Conservation (phyloP, 2,329 filamentous ascomycete genomes). For the Aspergillus sp. region DNA sequence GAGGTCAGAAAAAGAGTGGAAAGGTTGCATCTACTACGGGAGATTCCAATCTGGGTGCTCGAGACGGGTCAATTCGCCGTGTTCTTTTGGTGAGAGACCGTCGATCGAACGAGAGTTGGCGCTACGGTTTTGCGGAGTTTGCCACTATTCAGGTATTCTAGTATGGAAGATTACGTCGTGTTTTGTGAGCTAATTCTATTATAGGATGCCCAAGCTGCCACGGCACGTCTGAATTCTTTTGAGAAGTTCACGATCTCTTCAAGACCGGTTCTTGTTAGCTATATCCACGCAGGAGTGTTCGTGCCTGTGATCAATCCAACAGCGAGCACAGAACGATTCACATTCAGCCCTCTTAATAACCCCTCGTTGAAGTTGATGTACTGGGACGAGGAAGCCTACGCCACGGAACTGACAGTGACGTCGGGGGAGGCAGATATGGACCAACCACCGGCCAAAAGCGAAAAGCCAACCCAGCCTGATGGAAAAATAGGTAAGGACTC, state of each 20-base stretch:
- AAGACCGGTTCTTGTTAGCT: slow-evolving; percentile 67
- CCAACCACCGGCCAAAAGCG: slow-evolving; percentile 21
- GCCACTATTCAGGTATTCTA: slow-evolving; percentile 60
- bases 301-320: slow-evolving; percentile 67
- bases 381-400: slow-evolving; percentile 73
- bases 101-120: slow-evolving; percentile 69
- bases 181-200: not conserved
- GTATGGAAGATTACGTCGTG: not conserved
- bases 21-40: slow-evolving; percentile 58
- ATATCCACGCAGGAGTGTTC: slow-evolving; percentile 83
- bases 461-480: slow-evolving; percentile 19
- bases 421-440: slow-evolving; percentile 45
- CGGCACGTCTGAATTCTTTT: slow-evolving; percentile 69
- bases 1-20: slow-evolving; percentile 45
- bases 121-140: slow-evolving; percentile 84
- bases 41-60: slow-evolving; percentile 66
- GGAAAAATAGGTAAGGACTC: slow-evolving; percentile 38
- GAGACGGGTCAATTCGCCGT: slow-evolving; percentile 70
- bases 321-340: slow-evolving; percentile 60
- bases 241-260: slow-evolving; percentile 77
- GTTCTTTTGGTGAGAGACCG: slow-evolving; percentile 75
- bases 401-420: slow-evolving; percentile 63
- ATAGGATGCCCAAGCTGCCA: slow-evolving; percentile 69
- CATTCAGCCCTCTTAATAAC: slow-evolving; percentile 70
- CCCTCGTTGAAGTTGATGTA: slow-evolving; percentile 68